Percentiles rank a stretch among this genome's conserved stretches.
phyloP scores from a whole-genome alignment of 2,329 filamentous ascomycete species.

The Blumeria hordei region DNA sequence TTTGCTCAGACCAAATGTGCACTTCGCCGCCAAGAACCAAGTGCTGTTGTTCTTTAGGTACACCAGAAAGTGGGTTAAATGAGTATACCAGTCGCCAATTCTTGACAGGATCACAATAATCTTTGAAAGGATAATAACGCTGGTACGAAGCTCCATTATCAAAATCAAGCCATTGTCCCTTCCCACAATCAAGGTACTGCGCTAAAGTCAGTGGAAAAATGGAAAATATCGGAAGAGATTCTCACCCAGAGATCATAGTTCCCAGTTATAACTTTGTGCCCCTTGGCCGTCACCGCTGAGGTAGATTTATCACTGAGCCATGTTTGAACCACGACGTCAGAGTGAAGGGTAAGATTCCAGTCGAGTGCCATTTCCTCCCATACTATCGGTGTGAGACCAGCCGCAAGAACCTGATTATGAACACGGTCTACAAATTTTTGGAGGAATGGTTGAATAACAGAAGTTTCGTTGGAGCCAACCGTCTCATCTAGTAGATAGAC shows the following conservation, averaged over 20 bases:
- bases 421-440: constrained; percentile 53
- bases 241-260: constrained; percentile 41
- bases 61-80: constrained; percentile 44
- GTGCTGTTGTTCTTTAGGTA: constrained; percentile 34
- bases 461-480: constrained; percentile 38
- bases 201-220: neutral
- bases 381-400: constrained; percentile 47
- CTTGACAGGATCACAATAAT: constrained; percentile 63
- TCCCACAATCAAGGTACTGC: constrained; percentile 63
- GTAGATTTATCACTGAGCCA: constrained; percentile 46
- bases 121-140: constrained; percentile 41
- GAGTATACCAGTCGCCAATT: constrained; percentile 64
- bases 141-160: constrained; percentile 27
- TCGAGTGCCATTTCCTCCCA: constrained; percentile 72
- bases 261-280: constrained; percentile 49
- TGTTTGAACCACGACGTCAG: constrained; percentile 52
- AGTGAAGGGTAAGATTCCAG: constrained; percentile 52
- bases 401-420: constrained; percentile 36
- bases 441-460: constrained; percentile 47
- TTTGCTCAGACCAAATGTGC: constrained; percentile 59
- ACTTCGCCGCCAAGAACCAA: constrained; percentile 63
- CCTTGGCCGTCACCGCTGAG: constrained; percentile 30
- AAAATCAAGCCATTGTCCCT: constrained; percentile 58
- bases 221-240: no score
- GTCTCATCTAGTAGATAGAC: constrained; percentile 51